Evolutionary conservation across 1,284 basidiomycete genomes (phyloP).

Genomic region (Ustilago nuda): DNA sequence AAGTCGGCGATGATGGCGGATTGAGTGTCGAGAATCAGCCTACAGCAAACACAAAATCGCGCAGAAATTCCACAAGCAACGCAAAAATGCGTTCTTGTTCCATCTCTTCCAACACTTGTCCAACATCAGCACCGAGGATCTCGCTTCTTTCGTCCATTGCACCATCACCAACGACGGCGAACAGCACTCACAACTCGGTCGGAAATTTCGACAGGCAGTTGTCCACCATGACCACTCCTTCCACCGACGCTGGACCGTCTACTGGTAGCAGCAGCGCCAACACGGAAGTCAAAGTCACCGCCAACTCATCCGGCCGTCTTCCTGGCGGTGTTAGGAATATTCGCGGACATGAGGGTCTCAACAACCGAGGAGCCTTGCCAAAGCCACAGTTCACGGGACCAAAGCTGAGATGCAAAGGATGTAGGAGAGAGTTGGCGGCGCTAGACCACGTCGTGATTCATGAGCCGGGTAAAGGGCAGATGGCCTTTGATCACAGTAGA

Average conservation of each 20-base stretch:
- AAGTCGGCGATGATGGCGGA: neutral
- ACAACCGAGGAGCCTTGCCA: slow-evolving; percentile 36
- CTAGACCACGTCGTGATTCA: slow-evolving; percentile 65
- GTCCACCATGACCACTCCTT: slow-evolving; percentile 11
- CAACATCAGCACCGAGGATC: slow-evolving; percentile 6
- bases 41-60: neutral
- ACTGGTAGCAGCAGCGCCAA: neutral
- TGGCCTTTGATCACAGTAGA: slow-evolving; percentile 62
- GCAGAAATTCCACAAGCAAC: slow-evolving; percentile 21
- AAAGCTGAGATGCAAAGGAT: slow-evolving; percentile 62
- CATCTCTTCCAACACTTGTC: slow-evolving; percentile 8
- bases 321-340: slow-evolving; percentile 50
- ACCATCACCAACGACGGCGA: neutral
- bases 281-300: slow-evolving; percentile 42
- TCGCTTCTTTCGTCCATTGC: slow-evolving; percentile 16
- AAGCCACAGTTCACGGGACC: slow-evolving; percentile 39
- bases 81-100: slow-evolving; percentile 15
- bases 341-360: slow-evolving; percentile 44
- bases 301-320: slow-evolving; percentile 43
- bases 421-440: slow-evolving; percentile 60
- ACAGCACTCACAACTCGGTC: neutral
- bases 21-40: neutral
- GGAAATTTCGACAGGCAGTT: slow-evolving; percentile 6
- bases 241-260: neutral
- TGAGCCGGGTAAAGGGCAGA: slow-evolving; percentile 60